Conservation (phyloP, 176 grass and related monocot genomes). For the Eragrostis nindensis region DNA sequence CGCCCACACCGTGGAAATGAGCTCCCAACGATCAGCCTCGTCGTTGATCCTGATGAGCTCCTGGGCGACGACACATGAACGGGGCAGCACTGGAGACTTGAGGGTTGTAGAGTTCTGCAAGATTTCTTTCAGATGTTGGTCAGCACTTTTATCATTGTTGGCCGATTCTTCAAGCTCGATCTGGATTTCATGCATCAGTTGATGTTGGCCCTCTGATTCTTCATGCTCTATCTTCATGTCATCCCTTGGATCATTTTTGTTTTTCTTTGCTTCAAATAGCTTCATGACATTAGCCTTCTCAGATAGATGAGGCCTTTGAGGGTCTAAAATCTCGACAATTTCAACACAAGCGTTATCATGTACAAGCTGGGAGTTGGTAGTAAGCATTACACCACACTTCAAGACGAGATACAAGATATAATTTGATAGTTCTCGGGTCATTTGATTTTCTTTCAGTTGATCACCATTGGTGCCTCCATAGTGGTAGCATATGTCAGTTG, state of each 20-base stretch:
- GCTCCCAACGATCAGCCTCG: background rate
- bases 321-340: background rate
- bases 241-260: too few species aligned
- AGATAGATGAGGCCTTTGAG: background rate
- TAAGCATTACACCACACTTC: background rate
- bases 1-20: background rate
- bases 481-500: background rate
- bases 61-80: background rate
- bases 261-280: background rate
- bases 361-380: background rate
- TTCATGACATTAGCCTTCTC: background rate
- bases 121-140: background rate
- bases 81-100: background rate
- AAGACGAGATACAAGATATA: conserved; percentile 27
- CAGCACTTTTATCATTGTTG: background rate
- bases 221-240: background rate
- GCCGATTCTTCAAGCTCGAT: too few species aligned
- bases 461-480: background rate
- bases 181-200: background rate
- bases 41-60: background rate
- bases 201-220: background rate
- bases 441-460: background rate
- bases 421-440: background rate
- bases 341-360: background rate
- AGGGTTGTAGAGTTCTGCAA: background rate